Conservation (phyloP, 2,329 filamentous ascomycete species). For the Cercospora zeae-maydis region DNA sequence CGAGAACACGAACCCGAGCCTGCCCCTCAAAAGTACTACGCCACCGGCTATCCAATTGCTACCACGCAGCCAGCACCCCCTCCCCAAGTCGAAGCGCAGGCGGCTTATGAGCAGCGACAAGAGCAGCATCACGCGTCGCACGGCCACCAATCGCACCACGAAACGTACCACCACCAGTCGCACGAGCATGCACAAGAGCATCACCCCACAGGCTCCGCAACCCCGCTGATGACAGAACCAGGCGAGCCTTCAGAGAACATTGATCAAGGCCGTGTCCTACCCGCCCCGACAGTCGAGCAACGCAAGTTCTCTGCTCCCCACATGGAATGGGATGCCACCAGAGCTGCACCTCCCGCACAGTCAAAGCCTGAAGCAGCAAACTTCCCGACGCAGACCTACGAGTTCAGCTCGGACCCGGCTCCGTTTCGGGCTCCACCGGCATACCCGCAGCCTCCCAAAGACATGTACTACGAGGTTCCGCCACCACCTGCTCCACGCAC, state of each 20-base stretch:
- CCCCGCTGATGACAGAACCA: conserved; percentile 42
- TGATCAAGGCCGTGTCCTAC: conserved; percentile 42
- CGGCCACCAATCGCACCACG: not conserved
- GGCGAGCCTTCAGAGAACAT: conserved; percentile 44
- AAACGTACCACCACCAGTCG: conserved; percentile 6
- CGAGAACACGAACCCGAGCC: conserved; percentile 1
- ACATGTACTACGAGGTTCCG: conserved; percentile 87
- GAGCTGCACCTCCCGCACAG: conserved; percentile 56
- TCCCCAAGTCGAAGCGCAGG: not conserved
- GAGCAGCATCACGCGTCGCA: conserved; percentile 9
- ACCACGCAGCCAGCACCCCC: conserved; percentile 15
- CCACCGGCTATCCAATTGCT: conserved; percentile 29
- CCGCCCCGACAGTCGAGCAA: conserved; percentile 46
- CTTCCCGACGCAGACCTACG: conserved; percentile 74
- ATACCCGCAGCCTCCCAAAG: conserved; percentile 77
- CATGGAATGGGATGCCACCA: conserved; percentile 60
- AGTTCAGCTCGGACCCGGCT: conserved; percentile 72
- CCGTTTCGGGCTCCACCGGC: conserved; percentile 72
- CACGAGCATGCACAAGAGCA: conserved; percentile 9
- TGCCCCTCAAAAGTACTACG: conserved; percentile 19
- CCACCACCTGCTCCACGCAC: conserved; percentile 46
- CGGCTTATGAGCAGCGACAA: not conserved
- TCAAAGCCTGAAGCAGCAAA: conserved; percentile 82
- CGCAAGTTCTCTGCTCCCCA: conserved; percentile 56
- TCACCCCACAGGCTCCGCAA: conserved; percentile 12